Evolutionary conservation across 345 rosid genomes (phyloP), one percentile per base, ranked within the genome.

Genomic region (Theobroma cacao): DNA sequence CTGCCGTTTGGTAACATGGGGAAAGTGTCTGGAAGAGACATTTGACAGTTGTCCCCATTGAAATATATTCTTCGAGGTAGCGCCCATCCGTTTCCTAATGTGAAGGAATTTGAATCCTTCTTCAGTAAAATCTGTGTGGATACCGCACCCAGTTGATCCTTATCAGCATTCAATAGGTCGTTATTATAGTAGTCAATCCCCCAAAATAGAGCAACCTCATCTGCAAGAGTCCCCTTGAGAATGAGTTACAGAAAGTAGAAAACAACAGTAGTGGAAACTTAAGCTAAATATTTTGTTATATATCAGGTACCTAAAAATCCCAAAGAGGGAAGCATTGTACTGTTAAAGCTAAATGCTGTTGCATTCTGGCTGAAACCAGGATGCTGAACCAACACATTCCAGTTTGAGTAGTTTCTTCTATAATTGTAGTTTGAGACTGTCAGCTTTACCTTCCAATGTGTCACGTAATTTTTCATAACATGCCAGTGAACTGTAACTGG

Each of bases 401-500:
- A 91, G 78, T 86, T 67, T 8, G 90, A 75, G 78, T 88, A 89
- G 77, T 85, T 91, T 79, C 82, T 88, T 52, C 73, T 69, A 28
- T 85, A 85, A 45, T 89, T 86, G 60, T 84, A 86, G 84, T 86
- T 89, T 14, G 90, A 88, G 52, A 88, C 75, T 3, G 89, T 88
- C 20, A 89, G 76, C 68, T 91, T 89, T 69, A 89, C 86, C 64
- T 85, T 86, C 92, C 92, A 88, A 4, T 84, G 81, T 55, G 75
- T 80, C 43, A 78, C 26, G 45, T 89, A 91, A 59, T 81, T 89
- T 82, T 71, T 88, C 86, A 84, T 87, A 5, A 89, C 74, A 65
- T 91, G 91, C 91, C 95, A 91, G 40, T 89, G 93, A 67, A 87
- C 85, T 60, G 81, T 80, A 74, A 88, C 52, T 0, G 89, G 91